Conservation (phyloP, 805 yeast species). For the Tetrapisispora arboricola region DNA sequence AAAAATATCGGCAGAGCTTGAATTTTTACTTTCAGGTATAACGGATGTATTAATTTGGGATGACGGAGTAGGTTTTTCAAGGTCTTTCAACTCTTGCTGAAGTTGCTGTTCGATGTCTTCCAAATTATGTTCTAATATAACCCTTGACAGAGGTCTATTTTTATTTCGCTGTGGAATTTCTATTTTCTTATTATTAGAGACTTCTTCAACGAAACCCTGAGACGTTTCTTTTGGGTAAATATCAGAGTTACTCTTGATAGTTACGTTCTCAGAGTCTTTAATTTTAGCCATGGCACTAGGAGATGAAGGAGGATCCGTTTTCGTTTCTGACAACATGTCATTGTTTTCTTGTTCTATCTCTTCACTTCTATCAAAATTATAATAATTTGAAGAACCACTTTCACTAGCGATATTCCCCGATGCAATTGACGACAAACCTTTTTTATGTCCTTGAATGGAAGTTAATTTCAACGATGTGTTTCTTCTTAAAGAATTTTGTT, state of each 20-base stretch:
- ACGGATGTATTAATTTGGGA: no score
- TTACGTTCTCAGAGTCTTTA: background rate
- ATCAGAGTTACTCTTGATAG: background rate
- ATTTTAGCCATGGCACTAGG: background rate
- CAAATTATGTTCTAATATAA: conserved; percentile 8
- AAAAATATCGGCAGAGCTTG: conserved; percentile 16
- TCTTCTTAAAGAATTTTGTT: background rate
- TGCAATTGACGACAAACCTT: conserved; percentile 11
- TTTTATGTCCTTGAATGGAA: conserved; percentile 8
- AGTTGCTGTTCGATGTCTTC: conserved; percentile 4
- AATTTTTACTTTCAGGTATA: background rate
- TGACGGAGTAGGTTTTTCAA: background rate
- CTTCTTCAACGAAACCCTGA: background rate
- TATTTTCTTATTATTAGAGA: background rate
- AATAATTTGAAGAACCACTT: conserved; percentile 7
- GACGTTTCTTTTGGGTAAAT: background rate
- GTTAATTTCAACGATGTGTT: conserved; percentile 10
- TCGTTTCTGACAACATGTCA: background rate
- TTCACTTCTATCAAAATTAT: background rate
- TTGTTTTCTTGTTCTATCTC: background rate
- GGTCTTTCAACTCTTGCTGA: background rate
- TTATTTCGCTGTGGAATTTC: conserved; percentile 27
- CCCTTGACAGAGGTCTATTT: conserved; percentile 23
- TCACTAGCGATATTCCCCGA: conserved; percentile 18
- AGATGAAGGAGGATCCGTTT: background rate